Conservation (phyloP, 805 yeast species). For the Alloascoidea africana region DNA sequence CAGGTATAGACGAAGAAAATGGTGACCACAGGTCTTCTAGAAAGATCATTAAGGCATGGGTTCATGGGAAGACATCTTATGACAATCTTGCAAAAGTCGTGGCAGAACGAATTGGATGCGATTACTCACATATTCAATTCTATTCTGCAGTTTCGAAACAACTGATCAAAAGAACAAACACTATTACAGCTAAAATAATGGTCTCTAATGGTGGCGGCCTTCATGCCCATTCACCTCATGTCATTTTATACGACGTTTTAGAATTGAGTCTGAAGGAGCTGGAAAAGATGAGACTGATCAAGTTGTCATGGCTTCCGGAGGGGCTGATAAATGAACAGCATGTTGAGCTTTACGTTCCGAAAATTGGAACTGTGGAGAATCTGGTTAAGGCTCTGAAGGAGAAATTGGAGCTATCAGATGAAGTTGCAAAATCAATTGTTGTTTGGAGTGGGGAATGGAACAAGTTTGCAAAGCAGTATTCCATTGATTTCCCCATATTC, state of each 20-base stretch:
- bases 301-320: conserved; percentile 56
- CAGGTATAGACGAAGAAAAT: conserved; percentile 10
- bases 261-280: conserved; percentile 61
- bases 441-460: conserved; percentile 7
- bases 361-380: conserved; percentile 36
- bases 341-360: conserved; percentile 57
- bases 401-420: conserved; percentile 35
- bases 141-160: conserved; percentile 32
- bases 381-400: conserved; percentile 39
- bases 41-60: conserved; percentile 35
- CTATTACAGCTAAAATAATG: conserved; percentile 20
- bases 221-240: neutral
- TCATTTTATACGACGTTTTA: conserved; percentile 61
- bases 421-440: conserved; percentile 15
- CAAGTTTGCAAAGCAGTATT: conserved; percentile 7
- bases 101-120: conserved; percentile 34
- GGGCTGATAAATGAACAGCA: conserved; percentile 57
- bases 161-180: conserved; percentile 17
- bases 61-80: conserved; percentile 44
- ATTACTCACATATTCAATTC: conserved; percentile 48
- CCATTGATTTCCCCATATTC: conserved; percentile 21
- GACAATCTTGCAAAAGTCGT: conserved; percentile 45
- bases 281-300: conserved; percentile 58
- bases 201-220: conserved; percentile 12
- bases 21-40: conserved; percentile 11